Evolutionary conservation across 495 filamentous ascomycete species (phyloP).

Genomic region (Lasiosphaeris hirsuta): DNA sequence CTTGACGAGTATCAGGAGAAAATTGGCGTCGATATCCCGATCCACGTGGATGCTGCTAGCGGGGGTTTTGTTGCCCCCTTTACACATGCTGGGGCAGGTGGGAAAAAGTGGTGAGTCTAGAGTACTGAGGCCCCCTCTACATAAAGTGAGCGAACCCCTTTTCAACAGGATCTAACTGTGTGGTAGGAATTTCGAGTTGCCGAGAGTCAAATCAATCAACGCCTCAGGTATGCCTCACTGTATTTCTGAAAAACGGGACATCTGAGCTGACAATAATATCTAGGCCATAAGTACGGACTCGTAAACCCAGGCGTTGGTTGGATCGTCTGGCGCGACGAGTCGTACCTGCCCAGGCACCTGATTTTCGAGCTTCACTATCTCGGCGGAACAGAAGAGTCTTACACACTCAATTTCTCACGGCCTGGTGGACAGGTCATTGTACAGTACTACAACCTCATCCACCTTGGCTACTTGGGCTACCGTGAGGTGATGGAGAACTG

Average conservation of each 20-base stretch:
- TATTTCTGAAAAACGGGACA: not conserved
- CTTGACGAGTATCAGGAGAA: slow-evolving; percentile 63
- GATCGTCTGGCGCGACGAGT: slow-evolving; percentile 71
- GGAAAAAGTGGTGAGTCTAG: slow-evolving; percentile 52
- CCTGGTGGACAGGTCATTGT: slow-evolving; percentile 69
- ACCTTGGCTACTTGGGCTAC: slow-evolving; percentile 67
- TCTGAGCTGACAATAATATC: not conserved
- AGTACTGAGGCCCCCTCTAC: not conserved
- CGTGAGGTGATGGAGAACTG: slow-evolving; percentile 66
- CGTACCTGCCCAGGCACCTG: slow-evolving; percentile 64
- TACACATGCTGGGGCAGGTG: slow-evolving; percentile 57
- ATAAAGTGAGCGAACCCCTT: not conserved
- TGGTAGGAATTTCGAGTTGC: slow-evolving; percentile 63
- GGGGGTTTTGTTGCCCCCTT: slow-evolving; percentile 76
- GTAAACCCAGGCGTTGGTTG: slow-evolving; percentile 72
- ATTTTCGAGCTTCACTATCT: slow-evolving; percentile 75
- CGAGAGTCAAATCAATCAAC: slow-evolving; percentile 73
- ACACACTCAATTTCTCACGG: slow-evolving; percentile 72
- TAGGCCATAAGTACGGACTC: slow-evolving; percentile 68
- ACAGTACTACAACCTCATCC: slow-evolving; percentile 76
- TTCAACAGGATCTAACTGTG: too few species aligned
- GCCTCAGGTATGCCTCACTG: slow-evolving; percentile 41
- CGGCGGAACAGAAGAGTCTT: slow-evolving; percentile 70
- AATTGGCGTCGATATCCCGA: slow-evolving; percentile 65
- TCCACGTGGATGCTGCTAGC: slow-evolving; percentile 72